Base-by-base conservation (phyloP, 2,329 filamentous ascomycete species). In the Talaromyces pinophilus region DNA sequence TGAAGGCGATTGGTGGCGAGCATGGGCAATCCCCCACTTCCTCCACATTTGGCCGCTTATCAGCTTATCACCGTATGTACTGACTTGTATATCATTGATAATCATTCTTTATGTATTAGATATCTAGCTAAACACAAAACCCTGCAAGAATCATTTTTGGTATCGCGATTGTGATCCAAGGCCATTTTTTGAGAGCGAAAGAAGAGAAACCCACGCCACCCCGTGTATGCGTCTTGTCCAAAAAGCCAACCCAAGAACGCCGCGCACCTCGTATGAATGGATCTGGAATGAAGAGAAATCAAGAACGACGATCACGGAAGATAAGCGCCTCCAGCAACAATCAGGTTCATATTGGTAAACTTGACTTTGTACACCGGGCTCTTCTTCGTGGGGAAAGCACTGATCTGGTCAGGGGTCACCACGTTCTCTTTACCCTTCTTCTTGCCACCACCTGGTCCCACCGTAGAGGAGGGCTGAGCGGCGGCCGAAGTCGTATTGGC, bases 291-390 rank as follows among this genome's bases (percentile, higher is more conserved):
- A 59, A 44, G 13, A 40, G 17, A 10, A 2, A 22, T 28, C 2
- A 42, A 46, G 13, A 40, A 5, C 25, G n/a, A 30, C 11, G 25
- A 35, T 64, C 52, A 67, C 44, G 87, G 87, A 74, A 89, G 74
- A 78, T 88, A 89, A 44, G 86, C 86, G 48, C 93, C 92, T 57
- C 91, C 92, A 25, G 93, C 93, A 68, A 98, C 84, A 13, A 97
- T 90, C 70, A 98, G 79, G 76, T 99, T 99, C 92, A 97, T 97
- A 68, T 92, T 85, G 3, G 95, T 98, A 73, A 97, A 97, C 74
- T 90, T 88, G 63, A 96, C 93, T 80, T 94, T 95, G 79, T 96
- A 92, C 11, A 98, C 92, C 0, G 94, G 93, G 17, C 91, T 94
- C 81, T 96, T 97, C 86, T 99, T 99, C 3, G 95, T 98, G 0